Conservation (phyloP, 202 grass and related monocot species). For the Bolboschoenoplectus hybrid region DNA sequence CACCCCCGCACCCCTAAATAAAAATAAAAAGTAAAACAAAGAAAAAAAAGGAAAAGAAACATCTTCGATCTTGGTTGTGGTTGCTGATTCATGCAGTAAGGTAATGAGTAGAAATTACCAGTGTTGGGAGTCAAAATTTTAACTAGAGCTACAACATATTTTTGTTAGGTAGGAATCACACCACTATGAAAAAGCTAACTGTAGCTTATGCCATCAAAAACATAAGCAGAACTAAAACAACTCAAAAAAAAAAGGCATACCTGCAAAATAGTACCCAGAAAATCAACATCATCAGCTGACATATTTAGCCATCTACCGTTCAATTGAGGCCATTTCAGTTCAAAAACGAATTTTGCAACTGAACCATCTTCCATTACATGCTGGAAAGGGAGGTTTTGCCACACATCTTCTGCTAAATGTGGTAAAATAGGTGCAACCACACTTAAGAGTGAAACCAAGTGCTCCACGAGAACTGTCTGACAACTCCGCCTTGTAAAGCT, state of each 20-base stretch:
- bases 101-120: background rate
- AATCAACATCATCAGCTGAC: slow-evolving; percentile 68
- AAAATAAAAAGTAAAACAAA: background rate
- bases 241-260: slow-evolving; percentile 41
- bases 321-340: slow-evolving; percentile 85
- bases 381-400: slow-evolving; percentile 93
- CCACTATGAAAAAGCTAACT: background rate
- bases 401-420: slow-evolving; percentile 96
- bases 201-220: slow-evolving; percentile 16
- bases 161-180: background rate
- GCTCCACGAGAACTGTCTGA: slow-evolving; percentile 78
- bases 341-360: slow-evolving; percentile 69
- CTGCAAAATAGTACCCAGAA: slow-evolving; percentile 75
- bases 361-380: slow-evolving; percentile 76
- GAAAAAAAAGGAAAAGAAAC: background rate
- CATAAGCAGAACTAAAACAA: background rate
- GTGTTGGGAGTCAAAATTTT: background rate
- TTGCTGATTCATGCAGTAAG: background rate
- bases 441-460: slow-evolving; percentile 84
- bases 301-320: slow-evolving; percentile 69
- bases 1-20: too few species aligned
- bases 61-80: background rate
- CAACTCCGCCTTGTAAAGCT: slow-evolving; percentile 94
- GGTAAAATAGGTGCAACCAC: slow-evolving; percentile 94
- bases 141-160: background rate